phyloP scores from a whole-genome alignment of 108 stramenopile species.

The Cyclotella atomus region DNA sequence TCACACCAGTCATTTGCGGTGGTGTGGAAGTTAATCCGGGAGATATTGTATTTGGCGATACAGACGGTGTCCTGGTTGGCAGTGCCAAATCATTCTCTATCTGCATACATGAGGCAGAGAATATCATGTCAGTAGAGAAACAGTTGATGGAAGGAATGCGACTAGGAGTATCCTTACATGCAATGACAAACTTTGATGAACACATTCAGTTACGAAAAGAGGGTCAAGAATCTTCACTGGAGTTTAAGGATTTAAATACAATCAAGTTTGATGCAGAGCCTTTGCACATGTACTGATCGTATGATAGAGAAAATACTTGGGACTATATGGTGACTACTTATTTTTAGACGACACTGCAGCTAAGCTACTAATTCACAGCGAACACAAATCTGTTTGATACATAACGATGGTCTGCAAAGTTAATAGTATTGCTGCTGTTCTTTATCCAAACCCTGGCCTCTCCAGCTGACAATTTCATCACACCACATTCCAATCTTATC shows the following conservation, averaged over 20 bases:
- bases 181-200: constrained; percentile 48
- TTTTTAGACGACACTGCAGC: neutral
- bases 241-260: constrained; percentile 32
- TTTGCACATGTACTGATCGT: neutral
- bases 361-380: neutral
- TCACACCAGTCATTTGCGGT: constrained; percentile 43
- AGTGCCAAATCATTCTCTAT: constrained; percentile 21
- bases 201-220: constrained; percentile 33
- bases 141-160: constrained; percentile 37
- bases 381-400: too few relatives aligned
- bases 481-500: constrained; percentile 63
- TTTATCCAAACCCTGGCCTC: constrained; percentile 29
- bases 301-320: neutral
- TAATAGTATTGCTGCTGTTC: constrained; percentile 11
- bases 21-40: constrained; percentile 55
- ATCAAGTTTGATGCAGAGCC: constrained; percentile 33
- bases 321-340: neutral
- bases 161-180: constrained; percentile 33
- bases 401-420: too few relatives aligned
- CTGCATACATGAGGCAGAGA: constrained; percentile 41
- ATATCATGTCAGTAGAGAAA: constrained; percentile 36
- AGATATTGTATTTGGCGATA: constrained; percentile 57
- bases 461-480: constrained; percentile 48
- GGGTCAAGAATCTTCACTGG: constrained; percentile 36
- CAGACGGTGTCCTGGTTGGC: constrained; percentile 43